Conservation (phyloP, 768 basidiomycete species). For the Tephrocybe sp. region DNA sequence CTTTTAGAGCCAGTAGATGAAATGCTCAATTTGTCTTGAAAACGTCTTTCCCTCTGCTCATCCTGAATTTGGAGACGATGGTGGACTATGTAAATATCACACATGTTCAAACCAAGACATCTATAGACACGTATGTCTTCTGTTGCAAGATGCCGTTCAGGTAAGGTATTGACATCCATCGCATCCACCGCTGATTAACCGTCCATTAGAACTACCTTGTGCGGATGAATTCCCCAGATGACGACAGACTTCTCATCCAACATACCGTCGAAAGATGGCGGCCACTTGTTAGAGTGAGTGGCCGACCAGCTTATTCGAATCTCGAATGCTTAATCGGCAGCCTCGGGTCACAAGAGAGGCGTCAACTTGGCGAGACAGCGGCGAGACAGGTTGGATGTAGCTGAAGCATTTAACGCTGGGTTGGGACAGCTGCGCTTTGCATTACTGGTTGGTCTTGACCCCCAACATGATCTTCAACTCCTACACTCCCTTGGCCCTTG, state of each 20-base stretch:
- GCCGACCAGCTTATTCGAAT: no score
- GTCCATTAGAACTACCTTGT: constrained; percentile 63
- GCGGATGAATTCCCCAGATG: constrained; percentile 64
- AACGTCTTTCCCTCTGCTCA: constrained; percentile 92
- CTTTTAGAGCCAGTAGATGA: constrained; percentile 93
- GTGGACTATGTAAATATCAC: constrained; percentile 92
- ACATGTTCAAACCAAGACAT: constrained; percentile 95
- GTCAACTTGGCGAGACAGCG: no score
- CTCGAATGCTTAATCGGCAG: no score
- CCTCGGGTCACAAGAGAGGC: no score
- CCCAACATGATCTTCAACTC: constrained; percentile 47
- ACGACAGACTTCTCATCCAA: constrained; percentile 62
- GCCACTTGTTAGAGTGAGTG: constrained; percentile 58
- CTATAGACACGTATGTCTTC: constrained; percentile 85
- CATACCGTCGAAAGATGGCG: constrained; percentile 59
- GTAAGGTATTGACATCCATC: constrained; percentile 45
- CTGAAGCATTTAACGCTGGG: no score
- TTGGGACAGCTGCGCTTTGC: background rate
- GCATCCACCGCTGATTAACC: background rate
- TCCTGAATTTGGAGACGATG: constrained; percentile 95
- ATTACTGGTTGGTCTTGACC: constrained; percentile 15
- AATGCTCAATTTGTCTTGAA: constrained; percentile 90
- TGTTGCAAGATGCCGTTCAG: constrained; percentile 85
- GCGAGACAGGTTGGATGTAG: no score
- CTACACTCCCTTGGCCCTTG: constrained; percentile 39